phyloP scores from a whole-genome alignment of 140 eudicot genomes.

The Eryngium alpinum region DNA sequence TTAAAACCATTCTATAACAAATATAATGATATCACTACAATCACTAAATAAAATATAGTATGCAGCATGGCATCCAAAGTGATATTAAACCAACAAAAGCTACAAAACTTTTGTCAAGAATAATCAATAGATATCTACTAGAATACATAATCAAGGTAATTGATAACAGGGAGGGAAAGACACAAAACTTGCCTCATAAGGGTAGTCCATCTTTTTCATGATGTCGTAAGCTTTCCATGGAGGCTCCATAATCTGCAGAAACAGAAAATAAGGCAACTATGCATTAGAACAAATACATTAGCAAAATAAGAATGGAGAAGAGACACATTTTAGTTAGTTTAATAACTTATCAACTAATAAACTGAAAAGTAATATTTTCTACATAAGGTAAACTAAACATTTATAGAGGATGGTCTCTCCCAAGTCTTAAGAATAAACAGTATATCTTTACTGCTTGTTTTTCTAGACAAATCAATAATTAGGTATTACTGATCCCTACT shows the following conservation, averaged over 20 bases:
- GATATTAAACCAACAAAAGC: background rate
- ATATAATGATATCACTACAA: background rate
- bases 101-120: background rate
- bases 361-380: background rate
- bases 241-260: slow-evolving; percentile 80
- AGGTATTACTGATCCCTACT: background rate
- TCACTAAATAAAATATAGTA: background rate
- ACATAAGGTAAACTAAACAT: background rate
- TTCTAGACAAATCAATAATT: background rate
- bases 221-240: slow-evolving; percentile 87
- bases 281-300: background rate
- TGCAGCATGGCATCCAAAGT: slow-evolving; percentile 1
- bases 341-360: background rate
- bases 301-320: background rate
- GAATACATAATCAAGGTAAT: background rate
- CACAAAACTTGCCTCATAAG: slow-evolving; percentile 59
- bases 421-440: background rate
- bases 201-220: slow-evolving; percentile 86
- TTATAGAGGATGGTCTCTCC: background rate
- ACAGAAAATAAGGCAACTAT: background rate
- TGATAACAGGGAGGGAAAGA: slow-evolving; percentile 7
- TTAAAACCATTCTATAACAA: background rate
- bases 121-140: background rate
- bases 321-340: background rate
- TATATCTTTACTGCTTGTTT: background rate